phyloP scores from a whole-genome alignment of 164 flowering plant species.

The Pachysandra terminalis region DNA sequence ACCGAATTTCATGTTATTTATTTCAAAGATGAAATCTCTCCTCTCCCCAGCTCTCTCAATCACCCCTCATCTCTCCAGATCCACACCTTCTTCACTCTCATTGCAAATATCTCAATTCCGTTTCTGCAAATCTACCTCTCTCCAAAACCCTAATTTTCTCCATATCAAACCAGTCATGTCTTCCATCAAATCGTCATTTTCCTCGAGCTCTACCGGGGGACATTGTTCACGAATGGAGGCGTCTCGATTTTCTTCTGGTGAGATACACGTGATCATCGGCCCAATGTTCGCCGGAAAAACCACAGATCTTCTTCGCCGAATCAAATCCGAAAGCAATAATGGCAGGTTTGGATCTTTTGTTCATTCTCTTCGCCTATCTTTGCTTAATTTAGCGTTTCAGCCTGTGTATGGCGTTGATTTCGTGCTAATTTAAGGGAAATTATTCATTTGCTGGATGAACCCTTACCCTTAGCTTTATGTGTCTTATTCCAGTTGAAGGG shows the following conservation, averaged over 20 bases:
- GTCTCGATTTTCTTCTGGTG: conserved; percentile 41
- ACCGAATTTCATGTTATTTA: conserved; percentile 17
- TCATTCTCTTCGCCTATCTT: not conserved
- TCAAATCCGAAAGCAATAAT: conserved; percentile 42
- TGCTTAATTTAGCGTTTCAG: not conserved
- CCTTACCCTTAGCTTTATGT: too few relatives aligned
- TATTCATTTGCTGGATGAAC: not conserved
- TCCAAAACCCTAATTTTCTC: conserved; percentile 14
- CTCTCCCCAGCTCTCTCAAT: conserved; percentile 19
- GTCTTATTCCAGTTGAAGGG: not conserved
- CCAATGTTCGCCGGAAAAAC: conserved; percentile 98
- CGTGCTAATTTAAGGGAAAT: not conserved
- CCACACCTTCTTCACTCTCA: not conserved
- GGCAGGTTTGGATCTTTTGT: conserved; percentile 49
- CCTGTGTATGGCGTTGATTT: not conserved
- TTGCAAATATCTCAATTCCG: conserved; percentile 10
- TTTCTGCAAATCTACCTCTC: not conserved
- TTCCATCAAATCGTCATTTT: conserved; percentile 19
- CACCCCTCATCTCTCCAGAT: conserved; percentile 3
- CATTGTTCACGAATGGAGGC: conserved; percentile 2
- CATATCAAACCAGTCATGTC: conserved; percentile 15
- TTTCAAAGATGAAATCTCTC: conserved; percentile 26
- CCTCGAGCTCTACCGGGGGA: conserved; percentile 1
- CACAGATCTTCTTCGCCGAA: conserved; percentile 85
- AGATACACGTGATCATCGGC: conserved; percentile 82